Evolutionary conservation across 345 rosid species (phyloP), one percentile per base, ranked within the genome.

Genomic region (Draba incana): DNA sequence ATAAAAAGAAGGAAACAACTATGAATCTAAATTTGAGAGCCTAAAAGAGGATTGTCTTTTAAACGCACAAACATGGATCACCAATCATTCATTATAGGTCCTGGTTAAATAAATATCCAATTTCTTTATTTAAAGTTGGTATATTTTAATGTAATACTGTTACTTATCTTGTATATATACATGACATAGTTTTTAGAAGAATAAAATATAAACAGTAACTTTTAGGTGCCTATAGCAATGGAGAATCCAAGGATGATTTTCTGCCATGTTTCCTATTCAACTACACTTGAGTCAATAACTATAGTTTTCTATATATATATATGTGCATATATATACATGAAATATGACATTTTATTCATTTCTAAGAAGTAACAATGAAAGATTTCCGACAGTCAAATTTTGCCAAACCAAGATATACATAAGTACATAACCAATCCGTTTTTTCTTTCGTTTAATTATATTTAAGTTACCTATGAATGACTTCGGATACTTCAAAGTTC

Each of bases 181-280:
- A 39, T 24, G 59, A 27, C 27, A 23, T 7, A 47, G 33, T 47
- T 31, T 10, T 9, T 13, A 3, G 31, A 12, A 4, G 46, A 9
- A 50, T 38, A 42, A 7, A 33, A 33, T 5, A 33, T 39, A 38
- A 66, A 67, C 57, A 60, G 68, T 61, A 54, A 45, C 1, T 68
- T 58, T 68, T 68, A 45, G 78, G 69, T 61, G 78, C 69, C 37
- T 23, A 53, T 48, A 66, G 64, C 68, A 60, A 68, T 68, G 58
- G 52, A 74, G 78, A 74, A 74, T 74, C 78, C 74, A 60, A 74
- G 58, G 69, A 60, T 60, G 74, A 68, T 74, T 74, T 66, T 66
- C 41, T 59, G 10, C 49, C 15, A 11, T 53, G 50, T 68, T 74
- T 74, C 68, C 13, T 68, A 74, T 60, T 74, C 73, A 52, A 51